phyloP scores from a whole-genome alignment of 345 rosid species.

The Salix purpurea region DNA sequence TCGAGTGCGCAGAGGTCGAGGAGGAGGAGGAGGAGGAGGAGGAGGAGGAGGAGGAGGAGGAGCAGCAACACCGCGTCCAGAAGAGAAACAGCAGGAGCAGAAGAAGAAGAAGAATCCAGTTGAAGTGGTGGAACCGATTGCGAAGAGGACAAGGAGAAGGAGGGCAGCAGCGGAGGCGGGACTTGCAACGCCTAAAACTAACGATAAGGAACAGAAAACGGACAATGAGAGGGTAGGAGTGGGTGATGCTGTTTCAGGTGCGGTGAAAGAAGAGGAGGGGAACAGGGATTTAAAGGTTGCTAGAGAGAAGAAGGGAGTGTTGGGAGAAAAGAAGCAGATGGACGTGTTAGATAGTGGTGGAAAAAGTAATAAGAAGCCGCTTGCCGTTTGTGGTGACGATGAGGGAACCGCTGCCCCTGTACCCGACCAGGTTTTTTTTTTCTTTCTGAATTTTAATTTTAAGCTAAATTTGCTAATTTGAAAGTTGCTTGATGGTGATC shows the following conservation, averaged over 20 bases:
- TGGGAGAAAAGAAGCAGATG: conserved; percentile 24
- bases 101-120: conserved; percentile 24
- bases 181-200: conserved; percentile 11
- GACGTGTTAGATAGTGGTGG: conserved; percentile 65
- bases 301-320: conserved; percentile 12
- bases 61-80: conserved; percentile 18
- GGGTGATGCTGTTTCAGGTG: conserved; percentile 12
- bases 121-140: conserved; percentile 46
- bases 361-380: conserved; percentile 64
- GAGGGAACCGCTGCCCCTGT: conserved; percentile 87
- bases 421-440: conserved; percentile 62
- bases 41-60: conserved; percentile 23
- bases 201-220: conserved; percentile 4
- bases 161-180: conserved; percentile 52
- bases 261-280: conserved; percentile 31
- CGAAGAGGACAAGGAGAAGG: conserved; percentile 42
- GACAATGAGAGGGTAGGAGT: not conserved
- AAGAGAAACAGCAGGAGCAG: conserved; percentile 12
- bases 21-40: conserved; percentile 20
- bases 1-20: conserved; percentile 67
- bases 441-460: not conserved
- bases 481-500: not conserved
- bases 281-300: not conserved
- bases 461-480: not conserved
- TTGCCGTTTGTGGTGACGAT: conserved; percentile 78